Conservation (phyloP, 306 rosid species). For the Sphenostylis stenocarpa region DNA sequence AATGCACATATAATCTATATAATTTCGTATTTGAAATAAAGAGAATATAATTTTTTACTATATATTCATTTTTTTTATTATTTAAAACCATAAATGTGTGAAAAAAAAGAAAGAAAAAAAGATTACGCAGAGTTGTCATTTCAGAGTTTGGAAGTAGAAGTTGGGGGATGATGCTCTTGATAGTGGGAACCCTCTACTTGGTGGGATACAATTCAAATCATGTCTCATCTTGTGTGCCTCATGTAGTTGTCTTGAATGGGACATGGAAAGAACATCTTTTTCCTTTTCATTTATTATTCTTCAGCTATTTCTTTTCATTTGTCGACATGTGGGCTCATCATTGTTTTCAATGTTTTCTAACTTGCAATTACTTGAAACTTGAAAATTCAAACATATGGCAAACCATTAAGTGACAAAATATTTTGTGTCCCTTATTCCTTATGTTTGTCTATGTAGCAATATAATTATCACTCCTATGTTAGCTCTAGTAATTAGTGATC, state of each 20-base stretch:
- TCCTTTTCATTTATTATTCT: conserved; percentile 39
- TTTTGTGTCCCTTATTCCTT: not conserved
- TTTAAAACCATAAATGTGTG: not conserved
- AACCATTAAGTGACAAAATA: not conserved
- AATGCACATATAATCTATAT: not conserved
- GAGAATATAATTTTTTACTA: not conserved
- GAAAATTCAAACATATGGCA: not conserved
- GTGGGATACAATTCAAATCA: conserved; percentile 37
- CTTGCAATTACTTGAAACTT: conserved; percentile 4
- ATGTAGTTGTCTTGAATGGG: conserved; percentile 28
- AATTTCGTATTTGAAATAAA: not conserved
- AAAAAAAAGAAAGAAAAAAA: not conserved
- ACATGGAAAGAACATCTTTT: conserved; percentile 33
- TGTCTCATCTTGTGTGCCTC: conserved; percentile 38
- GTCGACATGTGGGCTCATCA: conserved; percentile 47
- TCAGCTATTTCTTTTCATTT: conserved; percentile 36
- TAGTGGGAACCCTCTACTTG: conserved; percentile 39
- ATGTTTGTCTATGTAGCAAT: not conserved
- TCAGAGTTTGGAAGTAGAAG: conserved; percentile 23
- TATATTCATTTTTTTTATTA: not conserved
- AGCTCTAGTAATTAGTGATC: not conserved
- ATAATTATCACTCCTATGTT: not conserved
- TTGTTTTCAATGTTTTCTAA: conserved; percentile 20
- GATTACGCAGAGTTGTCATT: conserved; percentile 27
- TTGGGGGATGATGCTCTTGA: conserved; percentile 38